phyloP scores from a whole-genome alignment of 306 rosid genomes.

The Citrullus amarus region DNA sequence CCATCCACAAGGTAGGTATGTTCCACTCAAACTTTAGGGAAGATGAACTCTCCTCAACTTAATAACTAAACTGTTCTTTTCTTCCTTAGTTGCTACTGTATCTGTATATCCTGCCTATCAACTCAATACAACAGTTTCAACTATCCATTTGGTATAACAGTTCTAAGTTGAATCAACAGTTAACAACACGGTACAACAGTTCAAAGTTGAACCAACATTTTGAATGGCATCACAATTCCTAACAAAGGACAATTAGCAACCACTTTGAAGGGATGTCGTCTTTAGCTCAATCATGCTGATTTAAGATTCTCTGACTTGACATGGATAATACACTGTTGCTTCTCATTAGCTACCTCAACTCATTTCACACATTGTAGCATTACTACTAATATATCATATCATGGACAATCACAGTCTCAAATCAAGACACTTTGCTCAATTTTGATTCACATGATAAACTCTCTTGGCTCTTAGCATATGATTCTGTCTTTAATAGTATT shows the following conservation, averaged over 20 bases:
- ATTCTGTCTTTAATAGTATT: background rate
- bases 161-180: background rate
- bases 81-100: background rate
- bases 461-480: background rate
- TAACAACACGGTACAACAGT: background rate
- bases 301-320: background rate
- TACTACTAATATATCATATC: background rate
- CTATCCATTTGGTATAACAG: background rate
- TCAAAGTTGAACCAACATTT: background rate
- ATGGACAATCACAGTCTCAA: background rate
- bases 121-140: background rate
- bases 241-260: background rate
- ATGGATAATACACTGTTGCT: background rate
- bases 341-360: background rate
- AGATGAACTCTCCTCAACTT: background rate
- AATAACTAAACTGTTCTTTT: background rate
- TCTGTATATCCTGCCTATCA: background rate
- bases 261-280: background rate
- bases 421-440: background rate
- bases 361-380: background rate
- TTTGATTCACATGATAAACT: background rate
- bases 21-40: background rate
- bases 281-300: background rate
- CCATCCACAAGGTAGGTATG: background rate
- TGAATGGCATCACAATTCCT: background rate